Base-by-base conservation (phyloP, 352 stramenopile genomes). In the Globisporangium rhizosaccharum region DNA sequence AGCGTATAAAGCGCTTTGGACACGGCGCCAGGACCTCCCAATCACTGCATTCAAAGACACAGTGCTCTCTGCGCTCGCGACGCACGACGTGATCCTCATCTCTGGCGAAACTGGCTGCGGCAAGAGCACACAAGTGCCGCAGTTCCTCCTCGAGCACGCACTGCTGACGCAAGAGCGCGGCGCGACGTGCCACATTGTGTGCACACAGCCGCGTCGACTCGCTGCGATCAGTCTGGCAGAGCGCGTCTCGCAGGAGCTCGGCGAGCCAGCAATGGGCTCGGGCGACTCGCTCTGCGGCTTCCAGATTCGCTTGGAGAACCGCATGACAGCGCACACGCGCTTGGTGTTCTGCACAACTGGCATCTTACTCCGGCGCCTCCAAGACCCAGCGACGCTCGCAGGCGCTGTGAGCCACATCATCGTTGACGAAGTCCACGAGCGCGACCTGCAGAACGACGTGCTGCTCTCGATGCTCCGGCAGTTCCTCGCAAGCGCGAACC, bases 381-480 rank as follows among this genome's bases (percentile, higher is more conserved):
- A 98, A 51, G 76, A 87, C 2, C 82, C 92, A 14, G 72, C 63
- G 6, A 88, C 80, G 6, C 70, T 98, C 3, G 65, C 61, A 2
- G 67, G 92, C 33, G 84, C 89, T 51, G 75, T 99, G 44, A 98
- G 92, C 26, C 96, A 99, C 70, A 87, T 99, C 53, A 94, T 99
- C 51, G 88, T 99, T 17, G 97, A 99, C 69, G 96, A 99, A 70
- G 95, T 99, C 30, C 96, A 99, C 67, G 97, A 99, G 72, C 82
- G 97, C 18, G 88, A 97, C 62, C 71, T 97, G 17, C 90, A 97
- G 59, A 97, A 80, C 15, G 91, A 97, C 51, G 90, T 98, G 44
- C 62, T 98, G 23, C 62, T 98, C 7, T 90, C 91, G 28, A 90
- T 98, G 64, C 67, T 99, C 46, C 87, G 92, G 33, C 69, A 93